Base-by-base conservation (phyloP, 1,139 yeast genomes). In the Pichia sp. region DNA sequence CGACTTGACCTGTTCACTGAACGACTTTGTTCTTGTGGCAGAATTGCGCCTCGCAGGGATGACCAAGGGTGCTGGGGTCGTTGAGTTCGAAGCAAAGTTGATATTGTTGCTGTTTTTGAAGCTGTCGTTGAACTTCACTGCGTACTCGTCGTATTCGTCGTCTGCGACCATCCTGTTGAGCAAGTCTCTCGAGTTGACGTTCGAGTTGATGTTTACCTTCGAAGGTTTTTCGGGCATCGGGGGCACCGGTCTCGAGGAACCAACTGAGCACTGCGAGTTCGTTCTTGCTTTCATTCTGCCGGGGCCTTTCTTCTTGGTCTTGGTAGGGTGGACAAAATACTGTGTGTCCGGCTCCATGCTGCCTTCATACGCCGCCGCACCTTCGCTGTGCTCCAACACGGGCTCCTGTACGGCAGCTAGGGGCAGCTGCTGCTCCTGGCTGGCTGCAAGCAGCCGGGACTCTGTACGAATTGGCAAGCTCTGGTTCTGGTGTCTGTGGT, bases 401-500 rank as follows among this genome's bases (percentile, higher is more conserved):
- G 34, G 8, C 11, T 31, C 34, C 34, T 2, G 34, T 11, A 31
- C 34, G 11, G 11, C 11, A 2, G 8, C 11, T 11, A 11, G 11
- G 26, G 30, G 26, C 16, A 43, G n/a, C n/a, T 46, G 38, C 26
- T 46, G 15, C 11, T n/a, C 19, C n/a, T 45, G 10, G n/a, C 13
- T 23, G 8, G 16, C 43, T n/a, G 23, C 26, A 42, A 16, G 29
- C 54, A n/a, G 61, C 52, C 50, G 56, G 58, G 67, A 56, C 38
- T 67, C 65, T 30, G 61, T 66, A 52, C 72, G 67, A 45, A 68
- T 70, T 10, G 82, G 82, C 31, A 76, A 70, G 11, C 77, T 73
- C 61, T 63, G 55, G 42, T 69, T 68, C 62, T 79, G 84, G 61
- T 77, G 60, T 56, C 85, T 70, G 64, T 80, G 84, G 64, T 80